A percentile compares a stretch with the other conserved stretches of the same genome.
Conservation (phyloP, 225 moss, liverwort and hornwort species). For the Rhytidiadelphus loreus region DNA sequence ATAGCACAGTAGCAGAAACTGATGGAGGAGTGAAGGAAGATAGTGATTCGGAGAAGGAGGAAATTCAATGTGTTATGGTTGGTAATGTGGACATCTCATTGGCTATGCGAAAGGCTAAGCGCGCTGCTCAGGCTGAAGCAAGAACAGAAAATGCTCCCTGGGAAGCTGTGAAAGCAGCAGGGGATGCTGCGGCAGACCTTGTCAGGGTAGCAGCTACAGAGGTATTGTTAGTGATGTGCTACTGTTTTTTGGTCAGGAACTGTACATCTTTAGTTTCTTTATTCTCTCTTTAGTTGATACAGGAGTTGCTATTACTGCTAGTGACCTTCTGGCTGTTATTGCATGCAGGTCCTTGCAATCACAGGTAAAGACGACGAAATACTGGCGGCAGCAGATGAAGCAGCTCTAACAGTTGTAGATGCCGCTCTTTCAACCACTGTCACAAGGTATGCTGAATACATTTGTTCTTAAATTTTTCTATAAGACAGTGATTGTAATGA, state of each 20-base stretch:
- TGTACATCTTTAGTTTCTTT: background rate
- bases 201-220: conserved; percentile 78
- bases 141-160: conserved; percentile 78
- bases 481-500: background rate
- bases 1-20: conserved; percentile 19
- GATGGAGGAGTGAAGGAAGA: conserved; percentile 37
- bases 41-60: conserved; percentile 52
- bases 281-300: background rate
- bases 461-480: background rate
- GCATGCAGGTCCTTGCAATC: conserved; percentile 47
- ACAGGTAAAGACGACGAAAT: conserved; percentile 56
- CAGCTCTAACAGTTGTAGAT: conserved; percentile 94
- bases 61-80: conserved; percentile 50
- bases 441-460: conserved; percentile 25
- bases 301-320: background rate
- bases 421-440: conserved; percentile 82
- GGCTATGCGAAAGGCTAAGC: conserved; percentile 61
- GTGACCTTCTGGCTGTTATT: background rate
- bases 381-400: conserved; percentile 81
- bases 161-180: conserved; percentile 93
- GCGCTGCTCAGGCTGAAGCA: conserved; percentile 94
- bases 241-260: background rate
- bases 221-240: conserved; percentile 21
- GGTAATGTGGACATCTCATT: conserved; percentile 74
- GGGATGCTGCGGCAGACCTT: conserved; percentile 96